Conservation (phyloP, 306 rosid genomes). For the Psophocarpus tetragonolobus region DNA sequence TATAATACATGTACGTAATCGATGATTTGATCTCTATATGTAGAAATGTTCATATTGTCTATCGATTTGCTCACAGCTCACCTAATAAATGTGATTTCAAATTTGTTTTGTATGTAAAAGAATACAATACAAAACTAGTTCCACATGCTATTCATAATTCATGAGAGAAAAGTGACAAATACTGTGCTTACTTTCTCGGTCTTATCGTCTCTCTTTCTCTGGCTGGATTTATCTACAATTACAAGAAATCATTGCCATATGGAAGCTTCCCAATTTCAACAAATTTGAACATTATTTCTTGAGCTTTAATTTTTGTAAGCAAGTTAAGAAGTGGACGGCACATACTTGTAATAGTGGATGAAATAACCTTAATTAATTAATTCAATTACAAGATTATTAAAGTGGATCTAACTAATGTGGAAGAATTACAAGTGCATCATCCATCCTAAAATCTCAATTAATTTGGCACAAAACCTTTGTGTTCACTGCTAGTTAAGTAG, state of each 20-base stretch:
- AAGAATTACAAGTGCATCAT: not conserved
- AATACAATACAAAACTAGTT: not conserved
- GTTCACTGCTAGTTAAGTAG: not conserved
- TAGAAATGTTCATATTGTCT: not conserved
- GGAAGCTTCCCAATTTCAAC: conserved; percentile 15
- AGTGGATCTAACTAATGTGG: not conserved
- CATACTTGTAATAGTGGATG: conserved; percentile 15
- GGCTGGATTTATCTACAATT: conserved; percentile 30
- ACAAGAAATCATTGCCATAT: not conserved
- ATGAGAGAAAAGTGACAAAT: conserved; percentile 42
- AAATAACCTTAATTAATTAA: too few relatives aligned
- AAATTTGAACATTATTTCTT: conserved; percentile 1
- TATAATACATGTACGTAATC: not conserved
- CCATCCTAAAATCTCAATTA: not conserved
- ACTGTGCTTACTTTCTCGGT: conserved; percentile 34
- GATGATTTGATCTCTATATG: not conserved
- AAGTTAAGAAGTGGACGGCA: conserved; percentile 23
- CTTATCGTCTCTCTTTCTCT: conserved; percentile 36
- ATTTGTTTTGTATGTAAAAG: not conserved
- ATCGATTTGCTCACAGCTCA: not conserved
- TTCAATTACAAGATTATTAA: not conserved
- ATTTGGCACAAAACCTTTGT: not conserved
- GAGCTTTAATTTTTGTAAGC: conserved; percentile 2
- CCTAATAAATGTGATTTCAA: not conserved
- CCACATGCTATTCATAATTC: not conserved